Conservation (phyloP, 2,329 filamentous ascomycete species). For the Teratosphaeria viscida region DNA sequence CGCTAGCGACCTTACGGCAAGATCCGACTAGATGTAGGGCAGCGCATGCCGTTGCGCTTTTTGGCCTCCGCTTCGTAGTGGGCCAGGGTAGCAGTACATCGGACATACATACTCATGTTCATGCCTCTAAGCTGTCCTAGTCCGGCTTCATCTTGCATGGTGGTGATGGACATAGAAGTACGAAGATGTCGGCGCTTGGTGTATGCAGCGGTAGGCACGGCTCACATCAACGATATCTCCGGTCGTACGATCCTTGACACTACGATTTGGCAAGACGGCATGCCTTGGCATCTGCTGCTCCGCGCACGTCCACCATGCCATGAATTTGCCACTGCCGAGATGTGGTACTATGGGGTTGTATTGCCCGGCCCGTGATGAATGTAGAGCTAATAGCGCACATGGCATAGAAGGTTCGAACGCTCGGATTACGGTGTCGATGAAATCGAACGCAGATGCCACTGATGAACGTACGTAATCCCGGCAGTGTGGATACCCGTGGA, state of each 20-base stretch:
- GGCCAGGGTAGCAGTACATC: background rate
- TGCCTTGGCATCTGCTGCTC: background rate
- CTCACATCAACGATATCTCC: background rate
- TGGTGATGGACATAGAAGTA: background rate
- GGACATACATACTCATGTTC: background rate
- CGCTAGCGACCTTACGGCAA: background rate
- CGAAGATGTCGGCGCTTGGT: background rate
- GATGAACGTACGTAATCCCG: no score
- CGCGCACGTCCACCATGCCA: background rate
- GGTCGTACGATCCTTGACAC: background rate
- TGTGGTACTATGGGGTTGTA: no score
- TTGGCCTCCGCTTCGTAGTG: background rate
- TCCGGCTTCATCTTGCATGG: background rate
- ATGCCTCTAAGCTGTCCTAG: background rate
- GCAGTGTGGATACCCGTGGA: no score
- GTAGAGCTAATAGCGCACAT: no score
- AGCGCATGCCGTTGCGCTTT: background rate
- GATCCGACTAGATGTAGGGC: background rate
- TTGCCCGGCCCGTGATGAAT: no score
- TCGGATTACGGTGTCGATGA: no score
- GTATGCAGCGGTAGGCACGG: background rate
- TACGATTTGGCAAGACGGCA: background rate
- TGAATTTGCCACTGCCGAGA: no score
- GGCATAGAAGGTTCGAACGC: no score
- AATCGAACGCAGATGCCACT: no score